Evolutionary conservation across 306 rosid species (phyloP).

Genomic region (Prunus dulcis): DNA sequence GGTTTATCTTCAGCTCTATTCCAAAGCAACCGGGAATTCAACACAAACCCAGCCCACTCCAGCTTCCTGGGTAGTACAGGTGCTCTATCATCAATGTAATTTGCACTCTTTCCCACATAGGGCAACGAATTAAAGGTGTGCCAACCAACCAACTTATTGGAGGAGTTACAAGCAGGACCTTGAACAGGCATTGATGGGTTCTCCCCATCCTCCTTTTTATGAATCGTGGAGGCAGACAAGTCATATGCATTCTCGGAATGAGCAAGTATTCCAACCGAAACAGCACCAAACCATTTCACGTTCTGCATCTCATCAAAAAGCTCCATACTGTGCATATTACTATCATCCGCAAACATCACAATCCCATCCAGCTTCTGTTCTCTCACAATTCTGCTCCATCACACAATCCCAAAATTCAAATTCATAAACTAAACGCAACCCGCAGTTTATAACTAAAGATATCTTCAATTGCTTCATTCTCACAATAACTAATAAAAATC

Average conservation of each 20-base stretch:
- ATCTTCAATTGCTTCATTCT: neutral
- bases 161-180: slow-evolving; percentile 96
- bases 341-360: slow-evolving; percentile 94
- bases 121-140: slow-evolving; percentile 80
- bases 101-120: slow-evolving; percentile 62
- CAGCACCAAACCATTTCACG: slow-evolving; percentile 88
- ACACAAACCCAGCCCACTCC: slow-evolving; percentile 96
- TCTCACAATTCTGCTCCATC: slow-evolving; percentile 71
- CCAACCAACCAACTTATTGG: slow-evolving; percentile 86
- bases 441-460: slow-evolving; percentile 12
- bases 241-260: slow-evolving; percentile 47
- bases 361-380: slow-evolving; percentile 82
- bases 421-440: slow-evolving; percentile 19
- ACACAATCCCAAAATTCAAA: slow-evolving; percentile 28
- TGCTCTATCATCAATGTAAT: slow-evolving; percentile 73
- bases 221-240: slow-evolving; percentile 18
- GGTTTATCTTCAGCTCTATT: slow-evolving; percentile 74
- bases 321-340: slow-evolving; percentile 98
- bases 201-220: slow-evolving; percentile 49
- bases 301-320: slow-evolving; percentile 83
- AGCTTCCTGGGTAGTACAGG: slow-evolving; percentile 82
- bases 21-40: slow-evolving; percentile 88
- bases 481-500: neutral
- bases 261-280: slow-evolving; percentile 88
- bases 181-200: slow-evolving; percentile 61